Percentiles rank a stretch among this genome's conserved stretches.
These are phyloP conservation scores for Melampsora larici-populina DNA, from an alignment of 1,284 basidiomycete species.

Conservation along the genomic window DNA sequence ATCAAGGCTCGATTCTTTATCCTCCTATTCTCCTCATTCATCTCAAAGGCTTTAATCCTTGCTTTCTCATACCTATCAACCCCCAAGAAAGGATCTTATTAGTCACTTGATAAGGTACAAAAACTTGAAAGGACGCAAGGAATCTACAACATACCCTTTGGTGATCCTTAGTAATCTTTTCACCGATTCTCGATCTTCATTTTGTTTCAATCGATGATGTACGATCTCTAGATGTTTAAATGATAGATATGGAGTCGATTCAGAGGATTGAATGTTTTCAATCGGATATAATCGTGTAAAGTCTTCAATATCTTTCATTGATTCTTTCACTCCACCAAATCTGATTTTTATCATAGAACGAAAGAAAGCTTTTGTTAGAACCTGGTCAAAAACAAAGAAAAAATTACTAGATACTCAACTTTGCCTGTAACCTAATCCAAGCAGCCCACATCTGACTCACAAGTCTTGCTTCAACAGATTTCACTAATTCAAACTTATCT, in stretches of 20 bases:
- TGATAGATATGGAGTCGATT: conserved; percentile 28
- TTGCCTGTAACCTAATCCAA: conserved; percentile 43
- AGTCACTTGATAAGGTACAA: neutral
- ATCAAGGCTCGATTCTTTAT: neutral
- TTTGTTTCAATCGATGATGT: conserved; percentile 31
- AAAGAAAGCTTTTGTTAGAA: neutral
- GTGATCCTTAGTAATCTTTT: conserved; percentile 15
- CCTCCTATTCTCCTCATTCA: conserved; percentile 16
- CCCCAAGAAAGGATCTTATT: neutral
- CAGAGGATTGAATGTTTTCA: neutral
- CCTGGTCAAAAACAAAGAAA: neutral
- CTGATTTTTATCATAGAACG: conserved; percentile 5
- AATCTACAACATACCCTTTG: conserved; percentile 31
- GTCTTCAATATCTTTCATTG: conserved; percentile 23
- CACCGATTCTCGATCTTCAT: conserved; percentile 11
- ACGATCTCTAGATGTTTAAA: conserved; percentile 41
- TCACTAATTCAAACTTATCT: conserved; percentile 25
- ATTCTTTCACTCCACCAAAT: conserved; percentile 31
- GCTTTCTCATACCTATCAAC: conserved; percentile 34
- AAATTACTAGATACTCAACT: conserved; percentile 20
- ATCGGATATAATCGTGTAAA: conserved; percentile 34
- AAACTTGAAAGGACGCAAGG: neutral
- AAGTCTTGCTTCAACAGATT: conserved; percentile 38
- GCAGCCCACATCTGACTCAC: conserved; percentile 42
- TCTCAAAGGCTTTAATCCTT: conserved; percentile 18